A percentile compares a stretch with the other conserved stretches of the same genome.
Evolutionary conservation across 2,329 filamentous ascomycete species (phyloP).

Genomic region (Aspergillus sojae): DNA sequence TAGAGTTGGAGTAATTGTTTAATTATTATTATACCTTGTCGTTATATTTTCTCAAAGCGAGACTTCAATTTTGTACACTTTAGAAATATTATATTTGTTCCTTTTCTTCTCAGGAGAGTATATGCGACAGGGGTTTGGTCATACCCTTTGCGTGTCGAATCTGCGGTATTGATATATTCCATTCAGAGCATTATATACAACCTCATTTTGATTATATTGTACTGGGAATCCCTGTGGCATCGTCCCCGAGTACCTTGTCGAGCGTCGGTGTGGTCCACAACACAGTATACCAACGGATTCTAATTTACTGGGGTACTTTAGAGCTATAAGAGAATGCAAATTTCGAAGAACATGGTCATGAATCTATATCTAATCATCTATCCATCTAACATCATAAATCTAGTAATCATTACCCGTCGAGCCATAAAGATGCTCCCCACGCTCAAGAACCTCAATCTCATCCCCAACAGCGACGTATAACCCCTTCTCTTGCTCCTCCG

Average conservation of each 20-base stretch:
- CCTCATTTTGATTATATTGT: too few relatives aligned
- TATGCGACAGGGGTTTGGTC: too few relatives aligned
- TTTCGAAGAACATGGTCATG: neutral
- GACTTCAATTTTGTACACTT: neutral
- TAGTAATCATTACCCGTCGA: conserved; percentile 25
- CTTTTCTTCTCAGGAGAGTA: neutral
- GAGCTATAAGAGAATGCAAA: too few relatives aligned
- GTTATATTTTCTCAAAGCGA: neutral
- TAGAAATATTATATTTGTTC: neutral
- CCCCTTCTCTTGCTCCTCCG: conserved; percentile 9
- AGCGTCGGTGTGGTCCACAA: too few relatives aligned
- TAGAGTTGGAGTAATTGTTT: neutral
- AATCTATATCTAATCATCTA: neutral
- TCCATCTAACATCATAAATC: neutral
- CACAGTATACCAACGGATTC: too few relatives aligned
- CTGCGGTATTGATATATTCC: too few relatives aligned
- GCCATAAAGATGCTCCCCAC: conserved; percentile 24
- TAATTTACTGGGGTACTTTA: neutral
- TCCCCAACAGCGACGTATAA: conserved; percentile 25
- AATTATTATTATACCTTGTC: neutral
- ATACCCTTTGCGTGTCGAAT: too few relatives aligned
- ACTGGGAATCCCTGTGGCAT: neutral
- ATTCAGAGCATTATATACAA: too few relatives aligned
- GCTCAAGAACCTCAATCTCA: conserved; percentile 24
- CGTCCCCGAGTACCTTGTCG: neutral